Conservation (phyloP, 31 red algal species). For the Asparagopsis taxiformis region DNA sequence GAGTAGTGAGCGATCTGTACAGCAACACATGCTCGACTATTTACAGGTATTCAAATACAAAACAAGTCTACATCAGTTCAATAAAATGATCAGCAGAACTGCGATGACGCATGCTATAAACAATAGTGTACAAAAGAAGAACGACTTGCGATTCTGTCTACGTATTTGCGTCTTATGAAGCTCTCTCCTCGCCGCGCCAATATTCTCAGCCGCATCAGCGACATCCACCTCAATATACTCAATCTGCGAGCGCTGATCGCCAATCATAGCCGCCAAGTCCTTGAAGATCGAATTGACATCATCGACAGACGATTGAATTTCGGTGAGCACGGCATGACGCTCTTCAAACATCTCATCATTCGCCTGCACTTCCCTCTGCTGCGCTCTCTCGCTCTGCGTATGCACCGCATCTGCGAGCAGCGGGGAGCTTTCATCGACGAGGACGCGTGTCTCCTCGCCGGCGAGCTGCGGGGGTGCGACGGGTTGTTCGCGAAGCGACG, state of each 20-base stretch:
- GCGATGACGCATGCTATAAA: slow-evolving; percentile 46
- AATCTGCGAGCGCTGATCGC: slow-evolving; percentile 42
- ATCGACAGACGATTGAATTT: slow-evolving; percentile 32
- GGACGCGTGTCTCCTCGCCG: not conserved
- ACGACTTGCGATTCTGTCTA: slow-evolving; percentile 21
- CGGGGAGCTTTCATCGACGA: not conserved
- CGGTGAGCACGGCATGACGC: slow-evolving; percentile 21
- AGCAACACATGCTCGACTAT: no score
- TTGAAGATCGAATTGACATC: slow-evolving; percentile 65
- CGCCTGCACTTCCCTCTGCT: slow-evolving; percentile 14
- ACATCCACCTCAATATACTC: slow-evolving; percentile 65
- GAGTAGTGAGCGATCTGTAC: no score
- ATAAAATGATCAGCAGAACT: slow-evolving; percentile 31
- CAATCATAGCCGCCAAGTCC: slow-evolving; percentile 61
- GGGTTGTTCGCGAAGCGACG: not conserved
- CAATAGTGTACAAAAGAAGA: slow-evolving; percentile 56
- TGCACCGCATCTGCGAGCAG: slow-evolving; percentile 5
- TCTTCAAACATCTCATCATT: slow-evolving; percentile 36
- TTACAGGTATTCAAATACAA: not conserved
- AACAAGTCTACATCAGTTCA: slow-evolving; percentile 15
- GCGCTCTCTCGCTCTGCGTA: slow-evolving; percentile 12
- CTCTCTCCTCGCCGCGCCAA: slow-evolving; percentile 18
- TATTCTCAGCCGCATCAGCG: slow-evolving; percentile 19
- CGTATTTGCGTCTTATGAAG: slow-evolving; percentile 36
- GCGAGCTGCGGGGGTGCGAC: not conserved